These are phyloP conservation scores for Dalbergia cultrata DNA, from an alignment of 306 rosid species.

Conservation along the genomic window DNA sequence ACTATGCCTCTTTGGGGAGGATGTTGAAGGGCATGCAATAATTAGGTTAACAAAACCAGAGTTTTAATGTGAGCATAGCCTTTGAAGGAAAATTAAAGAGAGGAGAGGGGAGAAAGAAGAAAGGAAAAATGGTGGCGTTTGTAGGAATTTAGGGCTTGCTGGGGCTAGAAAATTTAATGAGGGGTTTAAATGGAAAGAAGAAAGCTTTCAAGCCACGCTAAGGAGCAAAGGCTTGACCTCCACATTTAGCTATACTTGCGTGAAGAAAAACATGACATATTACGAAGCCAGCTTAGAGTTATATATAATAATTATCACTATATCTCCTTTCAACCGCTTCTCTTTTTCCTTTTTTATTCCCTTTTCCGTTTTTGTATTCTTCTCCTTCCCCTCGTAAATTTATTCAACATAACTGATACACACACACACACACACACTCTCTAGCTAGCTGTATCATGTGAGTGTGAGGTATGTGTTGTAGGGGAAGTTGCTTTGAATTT, in stretches of 20 bases:
- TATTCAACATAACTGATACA: slow-evolving; percentile 46
- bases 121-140: slow-evolving; percentile 9
- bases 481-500: slow-evolving; percentile 36
- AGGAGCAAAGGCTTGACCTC: slow-evolving; percentile 75
- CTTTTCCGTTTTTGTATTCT: slow-evolving; percentile 34
- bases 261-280: slow-evolving; percentile 91
- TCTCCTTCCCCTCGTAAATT: slow-evolving; percentile 45
- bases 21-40: neutral
- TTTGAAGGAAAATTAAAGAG: neutral
- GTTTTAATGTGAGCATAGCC: slow-evolving; percentile 35
- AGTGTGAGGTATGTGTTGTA: slow-evolving; percentile 36
- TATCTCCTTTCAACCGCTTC: slow-evolving; percentile 28
- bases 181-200: slow-evolving; percentile 40
- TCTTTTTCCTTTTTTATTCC: neutral
- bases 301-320: neutral
- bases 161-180: slow-evolving; percentile 50
- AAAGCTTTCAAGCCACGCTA: slow-evolving; percentile 90
- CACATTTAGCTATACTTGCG: slow-evolving; percentile 80
- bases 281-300: slow-evolving; percentile 49
- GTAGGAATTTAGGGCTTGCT: slow-evolving; percentile 53
- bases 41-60: slow-evolving; percentile 29
- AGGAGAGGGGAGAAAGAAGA: neutral
- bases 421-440: slow-evolving; percentile 9
- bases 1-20: neutral
- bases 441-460: slow-evolving; percentile 38